Evolutionary conservation across 495 filamentous ascomycete genomes (phyloP), one percentile per base, ranked within the genome.

Genomic region (Penicillium daleae): DNA sequence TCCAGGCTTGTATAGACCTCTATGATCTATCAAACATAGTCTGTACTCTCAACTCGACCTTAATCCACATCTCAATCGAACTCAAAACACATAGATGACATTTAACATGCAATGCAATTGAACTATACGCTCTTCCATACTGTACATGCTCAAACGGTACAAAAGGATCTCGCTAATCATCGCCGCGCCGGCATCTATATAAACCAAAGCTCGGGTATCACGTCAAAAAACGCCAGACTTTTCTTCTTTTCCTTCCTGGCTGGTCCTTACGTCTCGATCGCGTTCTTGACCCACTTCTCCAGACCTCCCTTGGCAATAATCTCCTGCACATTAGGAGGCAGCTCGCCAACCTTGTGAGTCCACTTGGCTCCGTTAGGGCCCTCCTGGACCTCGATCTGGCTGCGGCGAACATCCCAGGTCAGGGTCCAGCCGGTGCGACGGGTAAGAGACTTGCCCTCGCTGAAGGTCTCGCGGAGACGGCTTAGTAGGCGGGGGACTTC

Each of bases 301-400:
- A 97, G 69, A 46, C 78, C 73, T 0, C 90, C 92, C 61, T 79
- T 72, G n/a, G 91, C 92, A 68, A 96, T 87, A 60, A 96, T 94
- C 72, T 91, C 91, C 72, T 97, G 94, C 59, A 97, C 91, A 71
- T 93, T 97, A 1, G 90, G 86, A 49, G 93, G 90, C 60, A 97
- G 70, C 78, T 94, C 91, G 8, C 91, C 90, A 3, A 97, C 92
- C 76, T 89, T 89, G 68, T 92, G 82, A 46, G 78, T 88, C 95
- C 93, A 97, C 57, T 71, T 80, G 40, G 73, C 66, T 0, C 87
- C 87, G 37, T 76, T 70, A 64, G 80, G 69, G 4, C 91, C 91
- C 76, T 97, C 92, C 53, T 81, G 82, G 1, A 97, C 80, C 1
- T 73, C 79, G 5, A 97, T 88, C 57, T 76, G 84, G 65, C 87